Evolutionary conservation across 2,329 filamentous ascomycete species (phyloP).

Genomic region (Nigrograna mackinnonii): DNA sequence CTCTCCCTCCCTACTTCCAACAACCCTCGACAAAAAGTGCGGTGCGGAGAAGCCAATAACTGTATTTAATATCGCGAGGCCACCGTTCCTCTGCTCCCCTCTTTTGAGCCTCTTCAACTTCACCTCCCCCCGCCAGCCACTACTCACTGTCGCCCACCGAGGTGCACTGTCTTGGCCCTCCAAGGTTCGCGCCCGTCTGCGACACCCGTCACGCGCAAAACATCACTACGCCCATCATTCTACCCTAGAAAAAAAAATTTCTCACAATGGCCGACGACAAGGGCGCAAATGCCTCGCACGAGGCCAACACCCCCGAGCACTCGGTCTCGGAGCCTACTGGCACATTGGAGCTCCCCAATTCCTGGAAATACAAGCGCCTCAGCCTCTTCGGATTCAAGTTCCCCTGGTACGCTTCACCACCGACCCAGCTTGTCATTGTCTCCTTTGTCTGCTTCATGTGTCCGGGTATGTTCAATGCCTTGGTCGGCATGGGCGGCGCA

Average conservation of each 20-base stretch:
- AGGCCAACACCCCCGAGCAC: slow-evolving; percentile 31
- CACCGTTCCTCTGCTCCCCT: too few relatives aligned
- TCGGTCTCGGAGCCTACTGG: slow-evolving; percentile 33
- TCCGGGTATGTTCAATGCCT: slow-evolving; percentile 58
- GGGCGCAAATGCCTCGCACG: slow-evolving; percentile 18
- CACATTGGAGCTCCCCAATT: slow-evolving; percentile 41
- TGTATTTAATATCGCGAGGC: too few relatives aligned
- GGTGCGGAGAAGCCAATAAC: too few relatives aligned
- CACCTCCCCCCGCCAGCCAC: too few relatives aligned
- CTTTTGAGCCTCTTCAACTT: too few relatives aligned
- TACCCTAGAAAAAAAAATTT: not conserved
- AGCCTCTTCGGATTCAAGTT: slow-evolving; percentile 46
- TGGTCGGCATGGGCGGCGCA: slow-evolving; percentile 55
- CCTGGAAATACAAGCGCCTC: slow-evolving; percentile 52
- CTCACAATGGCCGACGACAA: slow-evolving; percentile 32
- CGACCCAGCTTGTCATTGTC: slow-evolving; percentile 53
- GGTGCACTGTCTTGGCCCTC: too few relatives aligned
- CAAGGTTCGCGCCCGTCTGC: slow-evolving; percentile 13
- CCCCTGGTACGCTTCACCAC: slow-evolving; percentile 55
- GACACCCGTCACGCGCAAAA: not conserved
- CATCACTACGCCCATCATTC: not conserved
- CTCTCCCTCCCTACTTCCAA: too few relatives aligned
- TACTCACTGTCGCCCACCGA: too few relatives aligned
- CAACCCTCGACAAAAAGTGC: too few relatives aligned
- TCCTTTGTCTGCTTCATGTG: slow-evolving; percentile 59